Base-by-base conservation (phyloP, 2,329 filamentous ascomycete species). In the Cadophora gregata region DNA sequence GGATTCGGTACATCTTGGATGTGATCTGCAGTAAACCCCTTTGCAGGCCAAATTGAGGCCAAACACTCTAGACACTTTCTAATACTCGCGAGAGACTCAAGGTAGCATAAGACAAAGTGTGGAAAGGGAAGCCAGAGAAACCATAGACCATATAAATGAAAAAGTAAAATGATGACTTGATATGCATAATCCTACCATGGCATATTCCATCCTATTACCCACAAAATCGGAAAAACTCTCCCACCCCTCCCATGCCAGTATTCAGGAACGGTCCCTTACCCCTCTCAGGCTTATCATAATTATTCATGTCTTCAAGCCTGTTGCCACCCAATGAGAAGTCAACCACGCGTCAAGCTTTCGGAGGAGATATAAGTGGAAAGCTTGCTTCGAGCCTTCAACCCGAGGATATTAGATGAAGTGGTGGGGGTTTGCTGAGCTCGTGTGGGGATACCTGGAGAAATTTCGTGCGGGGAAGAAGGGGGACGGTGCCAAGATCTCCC, bases 401-500 rank as follows among this genome's bases (percentile, higher is more conserved):
- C 38, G 38, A 16, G 4, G 19, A 47, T 16, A 45, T 16, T 42
- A 7, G 27, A n/a, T 42, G 24, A 27, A 24, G 48, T 33, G 33
- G 56, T 48, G 21, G 64, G 16, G 10, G 48, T 47, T 62, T 62
- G 50, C n/a, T 21, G 50, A 50, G 51, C 45, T 21, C 9, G 12
- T 21, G 31, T 27, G 25, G 42, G 10, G 42, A 38, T n/a, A 42
- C 59, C 50, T 59, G 51, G 47, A 67, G 38, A 62, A 62, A 62
- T 27, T 53, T 63, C 12, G 16, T 66, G 68, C 66, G 68, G 66
- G 66, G 68, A 50, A 47, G 42, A 38, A 38, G n/a, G 31, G 62
- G 59, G 42, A 38, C 42, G 61, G 53, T 29, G 53, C 53, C 53
- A 58, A 47, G 53, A 61, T 69, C 45, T 68, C 58, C 63, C 68